Evolutionary conservation across 2,329 filamentous ascomycete genomes (phyloP).

Genomic region (Sporothrix brunneoviolacea): DNA sequence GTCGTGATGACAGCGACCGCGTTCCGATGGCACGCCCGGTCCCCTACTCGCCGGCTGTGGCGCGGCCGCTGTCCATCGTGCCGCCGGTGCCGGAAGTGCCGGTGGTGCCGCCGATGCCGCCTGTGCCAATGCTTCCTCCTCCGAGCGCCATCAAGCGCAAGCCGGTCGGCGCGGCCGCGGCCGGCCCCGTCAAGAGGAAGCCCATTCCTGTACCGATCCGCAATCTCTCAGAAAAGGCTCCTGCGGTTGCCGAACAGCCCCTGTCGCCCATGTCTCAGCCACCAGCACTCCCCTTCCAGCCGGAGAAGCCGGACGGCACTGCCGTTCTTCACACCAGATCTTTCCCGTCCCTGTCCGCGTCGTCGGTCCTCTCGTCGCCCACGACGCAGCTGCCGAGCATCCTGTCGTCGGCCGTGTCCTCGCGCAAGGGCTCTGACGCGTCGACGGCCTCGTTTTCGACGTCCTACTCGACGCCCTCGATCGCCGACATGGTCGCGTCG

Average conservation of each 20-base stretch:
- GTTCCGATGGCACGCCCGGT: not conserved
- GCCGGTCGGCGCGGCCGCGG: not conserved
- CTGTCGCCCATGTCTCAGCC: not conserved
- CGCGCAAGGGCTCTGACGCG: constrained; percentile 1
- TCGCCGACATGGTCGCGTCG: constrained; percentile 4
- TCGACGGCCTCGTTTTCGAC: not conserved
- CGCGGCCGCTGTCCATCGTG: constrained; percentile 4
- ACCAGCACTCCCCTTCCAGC: too few species aligned
- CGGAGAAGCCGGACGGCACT: too few species aligned
- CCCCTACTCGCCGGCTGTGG: not conserved
- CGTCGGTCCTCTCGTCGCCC: not conserved
- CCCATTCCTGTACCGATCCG: not conserved
- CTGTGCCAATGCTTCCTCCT: not conserved
- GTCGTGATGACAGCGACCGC: too few species aligned
- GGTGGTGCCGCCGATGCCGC: too few species aligned
- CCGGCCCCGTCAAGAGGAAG: constrained; percentile 6
- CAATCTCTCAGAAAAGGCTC: not conserved
- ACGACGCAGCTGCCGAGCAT: not conserved
- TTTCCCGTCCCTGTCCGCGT: not conserved
- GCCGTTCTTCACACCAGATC: too few species aligned
- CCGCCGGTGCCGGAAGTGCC: constrained; percentile 8
- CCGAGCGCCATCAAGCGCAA: not conserved
- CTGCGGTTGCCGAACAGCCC: too few species aligned
- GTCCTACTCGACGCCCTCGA: not conserved
- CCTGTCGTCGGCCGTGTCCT: not conserved